These are phyloP conservation scores for Torulaspora globosa DNA, from an alignment of 1,139 yeast genomes.

Conservation along the genomic window DNA sequence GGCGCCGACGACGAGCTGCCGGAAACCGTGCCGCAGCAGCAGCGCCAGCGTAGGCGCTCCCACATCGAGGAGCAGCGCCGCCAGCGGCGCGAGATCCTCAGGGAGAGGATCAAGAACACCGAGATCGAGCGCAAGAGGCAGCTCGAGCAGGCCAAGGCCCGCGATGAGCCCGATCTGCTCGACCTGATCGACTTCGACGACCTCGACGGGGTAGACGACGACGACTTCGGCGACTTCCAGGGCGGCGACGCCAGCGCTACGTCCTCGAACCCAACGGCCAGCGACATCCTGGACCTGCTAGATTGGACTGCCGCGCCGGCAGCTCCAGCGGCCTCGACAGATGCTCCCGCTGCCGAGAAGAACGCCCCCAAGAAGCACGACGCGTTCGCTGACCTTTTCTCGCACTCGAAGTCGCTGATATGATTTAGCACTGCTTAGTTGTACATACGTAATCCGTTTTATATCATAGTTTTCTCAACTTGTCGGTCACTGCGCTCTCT, in stretches of 20 bases:
- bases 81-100: slow-evolving; percentile 36
- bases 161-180: slow-evolving; percentile 11
- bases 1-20: slow-evolving; percentile 24
- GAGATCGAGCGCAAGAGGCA: slow-evolving; percentile 33
- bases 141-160: slow-evolving; percentile 16
- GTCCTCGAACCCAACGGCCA: neutral
- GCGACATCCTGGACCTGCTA: slow-evolving; percentile 6
- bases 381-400: slow-evolving; percentile 35
- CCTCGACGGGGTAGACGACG: slow-evolving; percentile 18
- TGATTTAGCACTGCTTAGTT: slow-evolving; percentile 12
- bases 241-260: slow-evolving; percentile 19
- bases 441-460: slow-evolving; percentile 6
- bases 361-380: slow-evolving; percentile 18
- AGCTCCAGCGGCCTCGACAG: neutral
- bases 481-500: slow-evolving; percentile 13
- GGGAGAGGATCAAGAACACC: slow-evolving; percentile 34
- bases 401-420: slow-evolving; percentile 34
- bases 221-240: slow-evolving; percentile 40
- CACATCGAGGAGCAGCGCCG: slow-evolving; percentile 36
- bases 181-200: slow-evolving; percentile 28
- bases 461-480: slow-evolving; percentile 14
- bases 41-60: slow-evolving; percentile 25
- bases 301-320: slow-evolving; percentile 3
- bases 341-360: neutral
- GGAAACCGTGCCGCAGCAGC: slow-evolving; percentile 12